Percentiles rank a stretch among this genome's conserved stretches.
phyloP scores from a whole-genome alignment of 2,329 filamentous ascomycete species.

The Sclerotinia glacialis region DNA sequence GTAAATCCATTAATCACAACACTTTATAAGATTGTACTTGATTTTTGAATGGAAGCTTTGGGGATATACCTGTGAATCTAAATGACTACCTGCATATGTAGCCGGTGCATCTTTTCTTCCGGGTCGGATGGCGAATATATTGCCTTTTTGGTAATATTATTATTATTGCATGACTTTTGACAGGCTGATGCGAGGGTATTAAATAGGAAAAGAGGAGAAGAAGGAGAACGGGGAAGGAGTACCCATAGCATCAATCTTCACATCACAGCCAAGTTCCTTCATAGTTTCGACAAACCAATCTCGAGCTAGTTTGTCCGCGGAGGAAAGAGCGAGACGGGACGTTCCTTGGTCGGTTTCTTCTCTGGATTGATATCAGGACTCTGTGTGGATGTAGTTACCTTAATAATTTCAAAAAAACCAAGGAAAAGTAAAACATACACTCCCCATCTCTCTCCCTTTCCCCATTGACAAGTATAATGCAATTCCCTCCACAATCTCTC shows the following conservation, averaged over 20 bases:
- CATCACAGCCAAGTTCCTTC: constrained; percentile 1
- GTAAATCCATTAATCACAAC: constrained; percentile 45
- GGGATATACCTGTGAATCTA: constrained; percentile 54
- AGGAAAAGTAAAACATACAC: constrained; percentile 48
- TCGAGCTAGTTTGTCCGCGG: constrained; percentile 63
- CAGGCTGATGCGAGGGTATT: neutral
- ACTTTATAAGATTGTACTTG: constrained; percentile 38
- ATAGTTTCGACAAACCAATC: constrained; percentile 4
- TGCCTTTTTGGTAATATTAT: constrained; percentile 41
- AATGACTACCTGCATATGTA: constrained; percentile 68
- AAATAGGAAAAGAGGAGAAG: neutral
- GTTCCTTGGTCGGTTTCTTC: constrained; percentile 67
- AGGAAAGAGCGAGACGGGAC: constrained; percentile 68
- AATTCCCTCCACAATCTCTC: constrained; percentile 60
- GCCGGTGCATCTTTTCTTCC: constrained; percentile 59
- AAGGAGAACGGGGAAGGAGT: neutral
- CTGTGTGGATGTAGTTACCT: neutral
- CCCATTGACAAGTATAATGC: constrained; percentile 66
- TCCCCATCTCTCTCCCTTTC: constrained; percentile 64
- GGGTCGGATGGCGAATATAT: constrained; percentile 71
- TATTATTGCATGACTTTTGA: neutral
- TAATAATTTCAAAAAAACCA: neutral
- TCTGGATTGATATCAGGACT: constrained; percentile 37
- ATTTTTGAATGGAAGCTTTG: neutral
- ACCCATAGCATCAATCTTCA: constrained; percentile 15